Percentiles rank a stretch among this genome's conserved stretches.
These are phyloP conservation scores for Hyaloscypha finlandica DNA, from an alignment of 495 filamentous ascomycete species.

Conservation along the genomic window DNA sequence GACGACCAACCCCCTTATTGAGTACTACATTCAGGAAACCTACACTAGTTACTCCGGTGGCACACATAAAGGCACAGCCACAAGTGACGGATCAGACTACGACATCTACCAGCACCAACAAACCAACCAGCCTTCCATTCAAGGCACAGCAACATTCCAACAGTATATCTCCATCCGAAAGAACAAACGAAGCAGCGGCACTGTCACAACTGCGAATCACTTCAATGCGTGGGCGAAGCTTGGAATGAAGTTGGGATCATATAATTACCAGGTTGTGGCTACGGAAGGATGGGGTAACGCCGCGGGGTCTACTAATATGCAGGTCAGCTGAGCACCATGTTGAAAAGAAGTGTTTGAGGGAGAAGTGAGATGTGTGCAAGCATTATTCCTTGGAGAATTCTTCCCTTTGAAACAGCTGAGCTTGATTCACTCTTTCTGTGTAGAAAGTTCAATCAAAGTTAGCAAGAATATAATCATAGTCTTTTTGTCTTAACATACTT, in stretches of 20 bases:
- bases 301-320: no score
- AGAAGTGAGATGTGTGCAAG: no score
- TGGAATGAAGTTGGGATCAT: constrained; percentile 13
- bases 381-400: no score
- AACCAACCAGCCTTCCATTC: constrained; percentile 44
- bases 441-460: no score
- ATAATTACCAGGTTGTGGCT: constrained; percentile 19
- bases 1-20: constrained; percentile 14
- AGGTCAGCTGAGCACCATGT: no score
- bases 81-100: constrained; percentile 62
- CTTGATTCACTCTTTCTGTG: no score
- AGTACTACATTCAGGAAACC: constrained; percentile 12
- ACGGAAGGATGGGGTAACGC: constrained; percentile 1
- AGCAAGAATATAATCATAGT: no score
- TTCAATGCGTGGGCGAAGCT: constrained; percentile 13
- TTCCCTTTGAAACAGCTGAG: no score
- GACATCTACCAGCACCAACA: constrained; percentile 61
- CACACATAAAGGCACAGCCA: constrained; percentile 54
- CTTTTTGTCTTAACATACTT: no score
- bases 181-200: constrained; percentile 10
- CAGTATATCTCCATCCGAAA: constrained; percentile 15
- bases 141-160: constrained; percentile 19
- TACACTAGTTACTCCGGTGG: not conserved
- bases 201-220: constrained; percentile 20
- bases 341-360: no score